A percentile compares a stretch with the other conserved stretches of the same genome.
Evolutionary conservation across 495 filamentous ascomycete species (phyloP).

Genomic region (Aspergillus nanangensis): DNA sequence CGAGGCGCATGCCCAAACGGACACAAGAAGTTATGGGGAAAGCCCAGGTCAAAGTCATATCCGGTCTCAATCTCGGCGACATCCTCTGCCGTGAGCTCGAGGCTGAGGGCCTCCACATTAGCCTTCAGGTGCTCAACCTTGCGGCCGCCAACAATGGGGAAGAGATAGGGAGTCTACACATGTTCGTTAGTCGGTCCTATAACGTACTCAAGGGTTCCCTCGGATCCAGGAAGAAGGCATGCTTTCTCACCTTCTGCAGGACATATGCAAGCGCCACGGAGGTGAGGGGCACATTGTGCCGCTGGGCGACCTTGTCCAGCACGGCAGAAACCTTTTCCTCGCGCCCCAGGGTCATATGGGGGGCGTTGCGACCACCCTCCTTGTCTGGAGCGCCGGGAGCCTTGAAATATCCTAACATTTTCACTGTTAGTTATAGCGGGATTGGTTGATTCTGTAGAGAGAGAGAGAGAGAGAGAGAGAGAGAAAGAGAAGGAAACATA

Average conservation of each 20-base stretch:
- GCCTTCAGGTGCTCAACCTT: constrained; percentile 59
- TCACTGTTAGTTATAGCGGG: too few species aligned
- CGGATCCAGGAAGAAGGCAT: too few species aligned
- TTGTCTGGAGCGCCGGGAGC: too few species aligned
- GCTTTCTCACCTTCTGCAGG: constrained; percentile 44
- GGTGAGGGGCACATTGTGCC: constrained; percentile 38
- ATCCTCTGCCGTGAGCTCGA: constrained; percentile 53
- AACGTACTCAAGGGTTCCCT: too few species aligned
- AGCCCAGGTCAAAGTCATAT: constrained; percentile 52
- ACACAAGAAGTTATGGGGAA: constrained; percentile 39
- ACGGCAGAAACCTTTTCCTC: constrained; percentile 49
- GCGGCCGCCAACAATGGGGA: constrained; percentile 64
- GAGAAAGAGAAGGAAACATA: too few species aligned
- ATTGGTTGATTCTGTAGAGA: too few species aligned
- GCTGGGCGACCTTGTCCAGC: constrained; percentile 56
- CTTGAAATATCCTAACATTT: too few species aligned
- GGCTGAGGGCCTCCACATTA: constrained; percentile 55
- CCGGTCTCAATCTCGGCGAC: constrained; percentile 59
- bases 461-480: too few species aligned
- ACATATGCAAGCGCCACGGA: constrained; percentile 51
- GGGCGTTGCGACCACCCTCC: constrained; percentile 20
- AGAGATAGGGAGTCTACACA: constrained; percentile 66
- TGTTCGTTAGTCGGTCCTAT: too few species aligned
- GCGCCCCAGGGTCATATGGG: constrained; percentile 17
- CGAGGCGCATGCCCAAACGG: too few species aligned